A percentile compares a stretch with the other conserved stretches of the same genome.
These are phyloP conservation scores for Typha latifolia DNA, from an alignment of 176 grass and related monocot species.

Conservation along the genomic window DNA sequence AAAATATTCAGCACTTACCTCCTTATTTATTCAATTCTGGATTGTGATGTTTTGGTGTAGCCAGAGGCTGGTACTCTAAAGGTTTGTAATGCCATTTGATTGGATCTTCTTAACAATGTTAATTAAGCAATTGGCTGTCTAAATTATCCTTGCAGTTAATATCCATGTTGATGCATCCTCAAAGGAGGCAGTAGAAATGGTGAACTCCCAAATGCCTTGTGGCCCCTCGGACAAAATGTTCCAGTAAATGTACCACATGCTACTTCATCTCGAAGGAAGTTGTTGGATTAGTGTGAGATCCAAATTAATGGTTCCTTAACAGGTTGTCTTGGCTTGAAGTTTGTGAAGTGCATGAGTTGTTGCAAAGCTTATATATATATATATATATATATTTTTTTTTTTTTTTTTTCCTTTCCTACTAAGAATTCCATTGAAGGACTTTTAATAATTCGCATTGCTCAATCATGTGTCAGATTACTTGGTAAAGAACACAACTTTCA, in stretches of 20 bases:
- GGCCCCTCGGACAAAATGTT: conserved; percentile 45
- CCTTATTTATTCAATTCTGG: conserved; percentile 3
- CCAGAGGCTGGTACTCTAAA: neutral
- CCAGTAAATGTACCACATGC: conserved; percentile 15
- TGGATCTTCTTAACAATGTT: conserved; percentile 10
- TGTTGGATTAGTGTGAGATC: conserved; percentile 9
- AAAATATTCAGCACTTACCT: conserved; percentile 21
- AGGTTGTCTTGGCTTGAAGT: neutral
- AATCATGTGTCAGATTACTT: conserved; percentile 8
- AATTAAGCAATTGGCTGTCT: conserved; percentile 12
- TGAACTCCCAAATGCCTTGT: conserved; percentile 33
- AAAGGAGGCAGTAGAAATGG: conserved; percentile 28
- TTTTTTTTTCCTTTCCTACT: too few relatives aligned
- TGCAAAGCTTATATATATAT: too few relatives aligned
- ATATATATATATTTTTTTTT: too few relatives aligned
- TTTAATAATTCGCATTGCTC: neutral
- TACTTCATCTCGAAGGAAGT: conserved; percentile 14
- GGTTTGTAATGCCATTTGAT: conserved; percentile 13
- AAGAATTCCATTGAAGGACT: too few relatives aligned
- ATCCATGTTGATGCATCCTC: conserved; percentile 34
- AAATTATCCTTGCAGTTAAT: conserved; percentile 22
- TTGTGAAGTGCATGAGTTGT: conserved; percentile 10
- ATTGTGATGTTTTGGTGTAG: neutral
- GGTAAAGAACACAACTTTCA: neutral
- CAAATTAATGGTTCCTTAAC: conserved; percentile 8